Conservation (phyloP, 306 rosid genomes). For the Vicia villosa region DNA sequence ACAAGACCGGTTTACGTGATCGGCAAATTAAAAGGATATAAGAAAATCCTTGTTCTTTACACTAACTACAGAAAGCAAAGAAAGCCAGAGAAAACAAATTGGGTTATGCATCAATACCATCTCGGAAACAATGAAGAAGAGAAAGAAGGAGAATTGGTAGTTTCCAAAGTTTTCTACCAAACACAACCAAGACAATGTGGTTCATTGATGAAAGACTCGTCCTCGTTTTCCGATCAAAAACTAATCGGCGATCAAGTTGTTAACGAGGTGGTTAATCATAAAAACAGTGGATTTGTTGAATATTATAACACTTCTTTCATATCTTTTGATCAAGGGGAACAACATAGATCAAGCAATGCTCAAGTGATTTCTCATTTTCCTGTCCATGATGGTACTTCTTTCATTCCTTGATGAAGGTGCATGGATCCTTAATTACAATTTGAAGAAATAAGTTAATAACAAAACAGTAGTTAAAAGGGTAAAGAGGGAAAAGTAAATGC, state of each 20-base stretch:
- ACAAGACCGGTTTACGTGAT: constrained; percentile 52
- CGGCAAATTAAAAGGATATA: constrained; percentile 60
- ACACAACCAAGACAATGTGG: constrained; percentile 93
- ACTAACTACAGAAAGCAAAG: constrained; percentile 76
- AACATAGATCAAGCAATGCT: constrained; percentile 50
- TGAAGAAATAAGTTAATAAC: constrained; percentile 47
- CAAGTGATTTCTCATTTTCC: constrained; percentile 52
- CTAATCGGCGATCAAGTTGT: constrained; percentile 34
- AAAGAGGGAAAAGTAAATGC: constrained; percentile 37
- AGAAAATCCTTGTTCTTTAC: constrained; percentile 83
- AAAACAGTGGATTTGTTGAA: constrained; percentile 46
- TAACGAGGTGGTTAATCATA: constrained; percentile 39
- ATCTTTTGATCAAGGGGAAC: constrained; percentile 60
- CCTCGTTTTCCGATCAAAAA: constrained; percentile 36
- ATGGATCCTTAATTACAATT: constrained; percentile 17
- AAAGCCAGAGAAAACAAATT: constrained; percentile 81
- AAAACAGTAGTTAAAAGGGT: constrained; percentile 37
- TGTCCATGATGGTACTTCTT: constrained; percentile 56
- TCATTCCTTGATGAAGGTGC: constrained; percentile 44
- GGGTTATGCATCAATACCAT: constrained; percentile 86
- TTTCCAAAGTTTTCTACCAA: constrained; percentile 77
- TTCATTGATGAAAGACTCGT: constrained; percentile 52
- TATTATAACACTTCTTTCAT: constrained; percentile 53
- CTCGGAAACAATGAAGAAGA: constrained; percentile 76
- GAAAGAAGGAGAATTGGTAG: constrained; percentile 80